These are phyloP conservation scores for Adenanthera pavonina DNA, from an alignment of 306 rosid species.

Conservation along the genomic window DNA sequence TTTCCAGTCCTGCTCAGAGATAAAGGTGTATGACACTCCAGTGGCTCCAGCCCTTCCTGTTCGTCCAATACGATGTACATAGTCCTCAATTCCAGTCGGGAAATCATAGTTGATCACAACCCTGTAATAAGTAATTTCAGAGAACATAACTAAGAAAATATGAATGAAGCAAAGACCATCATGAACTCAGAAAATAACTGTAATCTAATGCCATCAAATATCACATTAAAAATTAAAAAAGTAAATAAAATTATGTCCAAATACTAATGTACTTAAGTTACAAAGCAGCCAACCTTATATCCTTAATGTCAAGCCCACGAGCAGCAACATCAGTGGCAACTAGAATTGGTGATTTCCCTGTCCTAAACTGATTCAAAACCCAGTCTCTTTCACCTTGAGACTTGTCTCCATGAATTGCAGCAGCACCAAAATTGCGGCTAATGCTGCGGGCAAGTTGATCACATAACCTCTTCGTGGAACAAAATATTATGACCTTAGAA, in stretches of 20 bases:
- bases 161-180: slow-evolving; percentile 26
- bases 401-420: slow-evolving; percentile 98
- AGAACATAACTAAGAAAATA: neutral
- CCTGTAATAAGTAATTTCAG: slow-evolving; percentile 51
- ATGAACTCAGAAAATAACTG: slow-evolving; percentile 22
- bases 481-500: slow-evolving; percentile 86
- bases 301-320: slow-evolving; percentile 98
- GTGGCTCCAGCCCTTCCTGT: slow-evolving; percentile 99
- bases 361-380: slow-evolving; percentile 91
- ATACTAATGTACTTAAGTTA: neutral
- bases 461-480: slow-evolving; percentile 95
- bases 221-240: neutral
- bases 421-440: slow-evolving; percentile 93
- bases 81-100: slow-evolving; percentile 94
- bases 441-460: slow-evolving; percentile 93
- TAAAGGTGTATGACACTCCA: slow-evolving; percentile 87
- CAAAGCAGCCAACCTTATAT: slow-evolving; percentile 73
- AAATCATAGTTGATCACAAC: slow-evolving; percentile 98
- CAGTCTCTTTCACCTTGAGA: slow-evolving; percentile 96
- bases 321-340: slow-evolving; percentile 99
- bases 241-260: neutral
- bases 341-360: slow-evolving; percentile 88
- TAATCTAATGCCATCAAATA: slow-evolving; percentile 19
- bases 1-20: slow-evolving; percentile 98
- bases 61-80: slow-evolving; percentile 96